Evolutionary conservation across 805 yeast genomes (phyloP).

Genomic region (Suhomyces pyralidae): DNA sequence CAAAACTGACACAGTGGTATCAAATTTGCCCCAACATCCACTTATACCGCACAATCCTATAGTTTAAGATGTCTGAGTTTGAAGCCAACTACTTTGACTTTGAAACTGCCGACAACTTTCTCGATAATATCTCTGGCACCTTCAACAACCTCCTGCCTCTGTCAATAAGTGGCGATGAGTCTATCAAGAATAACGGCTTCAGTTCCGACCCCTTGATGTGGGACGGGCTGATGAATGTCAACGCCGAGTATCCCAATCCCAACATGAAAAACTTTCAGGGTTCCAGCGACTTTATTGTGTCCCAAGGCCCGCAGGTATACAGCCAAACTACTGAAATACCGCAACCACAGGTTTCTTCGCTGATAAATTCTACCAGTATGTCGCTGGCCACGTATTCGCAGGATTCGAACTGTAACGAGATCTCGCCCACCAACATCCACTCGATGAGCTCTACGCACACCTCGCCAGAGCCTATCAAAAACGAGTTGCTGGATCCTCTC

Average conservation of each 20-base stretch:
- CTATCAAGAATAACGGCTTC: neutral
- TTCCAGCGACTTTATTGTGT: neutral
- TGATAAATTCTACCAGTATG: conserved; percentile 10
- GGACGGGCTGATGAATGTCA: conserved; percentile 1
- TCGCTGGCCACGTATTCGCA: conserved; percentile 14
- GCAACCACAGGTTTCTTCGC: neutral
- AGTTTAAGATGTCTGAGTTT: conserved; percentile 12
- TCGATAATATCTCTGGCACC: conserved; percentile 27
- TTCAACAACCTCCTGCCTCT: conserved; percentile 18
- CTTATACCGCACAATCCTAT: too few species aligned
- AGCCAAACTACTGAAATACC: neutral
- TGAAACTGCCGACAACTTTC: conserved; percentile 28
- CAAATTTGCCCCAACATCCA: neutral
- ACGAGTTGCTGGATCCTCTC: conserved; percentile 2
- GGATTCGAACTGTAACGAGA: conserved; percentile 14
- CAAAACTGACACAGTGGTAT: neutral
- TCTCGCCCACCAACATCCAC: conserved; percentile 16
- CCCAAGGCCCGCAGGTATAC: neutral
- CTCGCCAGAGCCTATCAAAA: conserved; percentile 17
- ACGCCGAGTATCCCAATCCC: conserved; percentile 7
- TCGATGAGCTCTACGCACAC: conserved; percentile 20
- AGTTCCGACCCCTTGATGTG: neutral
- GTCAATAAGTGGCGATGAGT: conserved; percentile 18
- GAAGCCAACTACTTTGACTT: conserved; percentile 18
- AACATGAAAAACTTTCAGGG: neutral